Conservation (phyloP, 208 protist genomes). For the Eutreptiella sp. region DNA sequence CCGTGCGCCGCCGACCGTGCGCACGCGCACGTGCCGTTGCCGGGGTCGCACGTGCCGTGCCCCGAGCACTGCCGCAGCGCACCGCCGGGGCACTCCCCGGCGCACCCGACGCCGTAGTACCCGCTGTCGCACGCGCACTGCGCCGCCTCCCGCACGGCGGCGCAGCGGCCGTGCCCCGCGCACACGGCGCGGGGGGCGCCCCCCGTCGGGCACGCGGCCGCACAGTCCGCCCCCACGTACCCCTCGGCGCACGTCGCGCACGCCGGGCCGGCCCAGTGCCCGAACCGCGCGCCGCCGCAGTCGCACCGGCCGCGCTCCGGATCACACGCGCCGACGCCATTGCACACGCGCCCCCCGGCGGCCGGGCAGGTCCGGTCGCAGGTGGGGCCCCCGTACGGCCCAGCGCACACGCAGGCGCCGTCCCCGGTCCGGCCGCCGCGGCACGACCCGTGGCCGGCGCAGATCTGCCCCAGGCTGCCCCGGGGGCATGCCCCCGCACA, state of each 20-base stretch:
- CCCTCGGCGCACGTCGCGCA: constrained; percentile 8
- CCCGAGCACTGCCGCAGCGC: constrained; percentile 11
- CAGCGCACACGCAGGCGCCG: no score
- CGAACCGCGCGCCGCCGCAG: no score
- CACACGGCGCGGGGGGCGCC: no score
- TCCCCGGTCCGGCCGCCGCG: no score
- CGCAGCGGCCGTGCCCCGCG: constrained; percentile 11
- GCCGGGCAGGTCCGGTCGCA: no score
- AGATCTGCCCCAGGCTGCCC: no score
- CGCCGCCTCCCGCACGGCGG: no score
- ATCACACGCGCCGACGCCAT: neutral
- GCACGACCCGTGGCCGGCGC: no score
- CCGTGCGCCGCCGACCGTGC: neutral
- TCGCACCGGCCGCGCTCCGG: no score
- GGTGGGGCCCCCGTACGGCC: no score
- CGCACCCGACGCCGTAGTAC: constrained; percentile 15
- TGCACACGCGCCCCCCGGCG: no score
- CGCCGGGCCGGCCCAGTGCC: constrained; percentile 11
- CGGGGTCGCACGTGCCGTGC: constrained; percentile 7
- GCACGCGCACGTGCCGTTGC: constrained; percentile 10
- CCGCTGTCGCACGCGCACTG: constrained; percentile 6
- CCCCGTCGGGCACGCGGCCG: no score
- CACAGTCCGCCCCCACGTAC: constrained; percentile 6
- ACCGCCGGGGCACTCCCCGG: constrained; percentile 26
- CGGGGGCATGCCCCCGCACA: constrained; percentile 2